Evolutionary conservation across 2,329 filamentous ascomycete genomes (phyloP).

Genomic region (Tolypocladium sp.): DNA sequence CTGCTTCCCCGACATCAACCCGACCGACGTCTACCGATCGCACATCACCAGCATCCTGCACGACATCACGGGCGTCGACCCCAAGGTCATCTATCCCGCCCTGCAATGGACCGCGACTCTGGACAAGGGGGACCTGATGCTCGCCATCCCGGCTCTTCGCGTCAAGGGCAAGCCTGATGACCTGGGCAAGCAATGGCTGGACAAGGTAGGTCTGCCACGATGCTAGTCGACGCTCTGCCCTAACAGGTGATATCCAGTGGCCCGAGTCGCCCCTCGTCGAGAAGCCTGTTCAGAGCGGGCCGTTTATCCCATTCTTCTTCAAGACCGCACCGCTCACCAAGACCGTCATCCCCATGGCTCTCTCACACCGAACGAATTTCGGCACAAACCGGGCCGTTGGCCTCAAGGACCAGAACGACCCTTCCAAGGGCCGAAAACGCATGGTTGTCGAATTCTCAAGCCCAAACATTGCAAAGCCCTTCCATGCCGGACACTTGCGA

Average conservation of each 20-base stretch:
- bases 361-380: slow-evolving; percentile 3
- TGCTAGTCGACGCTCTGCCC: neutral
- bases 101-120: slow-evolving; percentile 5
- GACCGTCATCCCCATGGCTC: slow-evolving; percentile 5
- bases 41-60: slow-evolving; percentile 6
- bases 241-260: slow-evolving; percentile 1
- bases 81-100: slow-evolving; percentile 4
- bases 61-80: slow-evolving; percentile 5
- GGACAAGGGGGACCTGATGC: slow-evolving; percentile 4
- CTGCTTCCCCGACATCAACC: slow-evolving; percentile 6
- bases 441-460: slow-evolving; percentile 65
- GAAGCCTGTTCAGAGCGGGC: slow-evolving; percentile 4
- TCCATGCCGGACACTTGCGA: slow-evolving; percentile 58
- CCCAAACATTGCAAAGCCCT: slow-evolving; percentile 67
- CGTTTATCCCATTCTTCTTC: slow-evolving; percentile 6
- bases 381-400: slow-evolving; percentile 3
- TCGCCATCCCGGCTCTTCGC: slow-evolving; percentile 5
- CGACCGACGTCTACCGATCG: slow-evolving; percentile 5
- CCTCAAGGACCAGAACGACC: slow-evolving; percentile 3
- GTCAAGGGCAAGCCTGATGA: slow-evolving; percentile 6
- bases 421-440: slow-evolving; percentile 3
- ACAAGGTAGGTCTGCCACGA: neutral
- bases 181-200: slow-evolving; percentile 5
- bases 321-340: slow-evolving; percentile 2
- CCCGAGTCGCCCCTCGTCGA: slow-evolving; percentile 6